Conservation (phyloP, 1,284 basidiomycete genomes). For the Fistulinella cinereoalba region DNA sequence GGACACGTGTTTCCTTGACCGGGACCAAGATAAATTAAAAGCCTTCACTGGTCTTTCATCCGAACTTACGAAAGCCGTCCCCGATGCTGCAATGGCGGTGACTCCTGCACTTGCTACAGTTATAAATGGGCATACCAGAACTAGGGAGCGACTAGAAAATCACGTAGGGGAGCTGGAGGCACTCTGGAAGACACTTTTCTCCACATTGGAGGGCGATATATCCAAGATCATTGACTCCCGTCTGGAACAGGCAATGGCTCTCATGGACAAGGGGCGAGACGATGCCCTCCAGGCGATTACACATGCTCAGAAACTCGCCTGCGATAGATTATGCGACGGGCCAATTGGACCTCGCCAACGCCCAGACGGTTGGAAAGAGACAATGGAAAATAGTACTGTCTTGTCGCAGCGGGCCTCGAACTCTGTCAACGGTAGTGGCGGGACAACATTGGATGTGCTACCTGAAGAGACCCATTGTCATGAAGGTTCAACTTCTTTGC, state of each 20-base stretch:
- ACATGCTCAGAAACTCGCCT: constrained; percentile 17
- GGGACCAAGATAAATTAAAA: constrained; percentile 40
- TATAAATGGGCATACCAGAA: constrained; percentile 41
- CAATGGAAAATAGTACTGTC: constrained; percentile 10
- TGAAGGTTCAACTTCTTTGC: constrained; percentile 10
- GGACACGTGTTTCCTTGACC: constrained; percentile 40
- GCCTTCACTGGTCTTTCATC: constrained; percentile 48
- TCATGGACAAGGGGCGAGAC: constrained; percentile 38
- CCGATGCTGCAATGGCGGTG: constrained; percentile 39
- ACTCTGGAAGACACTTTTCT: constrained; percentile 46
- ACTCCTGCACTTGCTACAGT: constrained; percentile 45
- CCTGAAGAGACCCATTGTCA: constrained; percentile 14
- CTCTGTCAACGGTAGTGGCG: constrained; percentile 10
- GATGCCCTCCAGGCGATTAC: constrained; percentile 16
- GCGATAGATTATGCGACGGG: constrained; percentile 10
- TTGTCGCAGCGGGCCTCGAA: constrained; percentile 14
- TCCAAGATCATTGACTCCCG: constrained; percentile 39
- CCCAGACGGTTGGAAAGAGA: constrained; percentile 16
- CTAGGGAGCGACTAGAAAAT: constrained; percentile 40
- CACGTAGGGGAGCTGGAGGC: constrained; percentile 38
- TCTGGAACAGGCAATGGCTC: constrained; percentile 37
- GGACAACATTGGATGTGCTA: constrained; percentile 6
- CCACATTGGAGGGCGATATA: constrained; percentile 40
- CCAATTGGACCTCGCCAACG: constrained; percentile 12
- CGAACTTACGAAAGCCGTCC: constrained; percentile 44